A percentile compares a stretch with the other conserved stretches of the same genome.
Conservation (phyloP, 192 early-diverging fungal species). For the Coemansia aciculifera region DNA sequence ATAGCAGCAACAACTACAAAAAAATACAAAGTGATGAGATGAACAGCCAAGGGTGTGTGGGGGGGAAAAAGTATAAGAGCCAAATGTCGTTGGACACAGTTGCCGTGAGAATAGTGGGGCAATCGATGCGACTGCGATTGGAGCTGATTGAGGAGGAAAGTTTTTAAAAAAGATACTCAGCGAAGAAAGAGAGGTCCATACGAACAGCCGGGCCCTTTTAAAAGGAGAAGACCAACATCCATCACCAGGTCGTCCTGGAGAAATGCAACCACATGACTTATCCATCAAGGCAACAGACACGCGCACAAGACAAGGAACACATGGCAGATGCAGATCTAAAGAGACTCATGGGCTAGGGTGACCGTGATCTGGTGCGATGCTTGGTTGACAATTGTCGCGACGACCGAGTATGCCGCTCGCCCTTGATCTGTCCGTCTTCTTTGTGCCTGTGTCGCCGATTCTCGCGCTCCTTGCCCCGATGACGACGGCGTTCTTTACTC, state of each 20-base stretch:
- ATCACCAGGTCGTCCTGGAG: neutral
- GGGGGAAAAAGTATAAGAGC: too few relatives aligned
- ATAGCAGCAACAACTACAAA: neutral
- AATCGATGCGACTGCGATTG: neutral
- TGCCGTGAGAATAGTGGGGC: slow-evolving; percentile 6
- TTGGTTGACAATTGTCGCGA: neutral
- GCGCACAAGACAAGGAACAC: neutral
- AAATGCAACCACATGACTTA: neutral
- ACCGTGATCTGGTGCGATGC: slow-evolving; percentile 1
- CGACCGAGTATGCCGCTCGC: neutral
- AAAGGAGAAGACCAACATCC: neutral
- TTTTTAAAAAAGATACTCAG: neutral
- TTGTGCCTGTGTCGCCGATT: slow-evolving; percentile 2
- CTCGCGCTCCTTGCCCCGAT: neutral
- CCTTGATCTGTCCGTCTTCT: neutral
- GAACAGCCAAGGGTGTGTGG: neutral
- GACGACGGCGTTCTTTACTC: neutral
- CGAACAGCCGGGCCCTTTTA: neutral
- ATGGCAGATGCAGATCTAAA: neutral
- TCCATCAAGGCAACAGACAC: neutral
- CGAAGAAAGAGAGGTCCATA: neutral
- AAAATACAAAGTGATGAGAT: neutral
- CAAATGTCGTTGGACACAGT: neutral
- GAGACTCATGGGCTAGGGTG: neutral
- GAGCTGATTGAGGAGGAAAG: neutral